Conservation (phyloP, 441 rosid species). For the Sinapis alba region DNA sequence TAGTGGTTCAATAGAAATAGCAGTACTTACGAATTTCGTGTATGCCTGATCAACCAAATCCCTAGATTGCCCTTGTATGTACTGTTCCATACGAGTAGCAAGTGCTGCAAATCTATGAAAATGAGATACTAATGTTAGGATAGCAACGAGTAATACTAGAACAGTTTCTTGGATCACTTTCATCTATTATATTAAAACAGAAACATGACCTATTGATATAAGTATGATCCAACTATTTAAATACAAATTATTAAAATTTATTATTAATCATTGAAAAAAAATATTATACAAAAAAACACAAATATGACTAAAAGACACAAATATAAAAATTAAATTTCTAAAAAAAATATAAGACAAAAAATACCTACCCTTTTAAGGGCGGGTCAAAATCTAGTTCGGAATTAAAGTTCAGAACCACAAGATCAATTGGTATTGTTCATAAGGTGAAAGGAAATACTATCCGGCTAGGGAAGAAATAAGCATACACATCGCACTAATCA, state of each 20-base stretch:
- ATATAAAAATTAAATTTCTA: no score
- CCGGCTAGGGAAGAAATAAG: not conserved
- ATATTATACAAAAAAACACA: no score
- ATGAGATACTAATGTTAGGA: conserved; percentile 14
- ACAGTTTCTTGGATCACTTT: conserved; percentile 5
- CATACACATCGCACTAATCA: not conserved
- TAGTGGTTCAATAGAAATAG: conserved; percentile 7
- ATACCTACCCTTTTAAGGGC: no score
- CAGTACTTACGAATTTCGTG: conserved; percentile 82
- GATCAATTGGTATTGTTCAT: not conserved
- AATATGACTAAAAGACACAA: no score
- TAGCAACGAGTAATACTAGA: conserved; percentile 2
- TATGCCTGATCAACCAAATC: conserved; percentile 99
- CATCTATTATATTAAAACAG: no score
- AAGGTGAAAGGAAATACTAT: not conserved
- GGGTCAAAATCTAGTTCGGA: no score
- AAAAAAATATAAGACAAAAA: no score
- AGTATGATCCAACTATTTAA: no score
- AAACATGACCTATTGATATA: no score
- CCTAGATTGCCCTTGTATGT: conserved; percentile 98
- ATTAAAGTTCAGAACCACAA: conserved; percentile 1
- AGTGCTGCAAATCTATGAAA: conserved; percentile 84
- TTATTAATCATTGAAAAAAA: no score
- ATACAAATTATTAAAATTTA: no score
- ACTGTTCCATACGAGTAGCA: conserved; percentile 99